Percentiles rank a stretch among this genome's conserved stretches.
Conservation (phyloP, 1,284 basidiomycete species). For the Ustanciosporium gigantosporum region DNA sequence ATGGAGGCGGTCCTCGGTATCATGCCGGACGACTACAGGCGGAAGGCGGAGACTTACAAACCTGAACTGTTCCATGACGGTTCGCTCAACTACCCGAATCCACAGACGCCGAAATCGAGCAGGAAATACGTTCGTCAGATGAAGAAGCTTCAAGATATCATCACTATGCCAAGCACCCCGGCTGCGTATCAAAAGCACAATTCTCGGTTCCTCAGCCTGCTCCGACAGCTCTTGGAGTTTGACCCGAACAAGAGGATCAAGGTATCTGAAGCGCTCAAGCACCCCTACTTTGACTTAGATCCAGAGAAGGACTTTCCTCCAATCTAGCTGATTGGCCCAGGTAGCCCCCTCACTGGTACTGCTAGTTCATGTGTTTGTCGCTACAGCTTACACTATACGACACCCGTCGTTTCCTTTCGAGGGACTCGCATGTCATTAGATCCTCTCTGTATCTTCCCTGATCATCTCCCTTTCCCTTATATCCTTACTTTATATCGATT, state of each 20-base stretch:
- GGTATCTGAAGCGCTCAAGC: slow-evolving; percentile 52
- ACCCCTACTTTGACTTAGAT: slow-evolving; percentile 56
- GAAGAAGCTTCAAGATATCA: slow-evolving; percentile 81
- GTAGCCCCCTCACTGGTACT: too few relatives aligned
- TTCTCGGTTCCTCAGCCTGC: slow-evolving; percentile 80
- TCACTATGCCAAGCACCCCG: slow-evolving; percentile 63
- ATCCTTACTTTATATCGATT: too few relatives aligned
- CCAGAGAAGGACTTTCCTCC: slow-evolving; percentile 53
- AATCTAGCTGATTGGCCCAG: too few relatives aligned
- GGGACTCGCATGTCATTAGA: too few relatives aligned
- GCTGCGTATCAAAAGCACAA: slow-evolving; percentile 64
- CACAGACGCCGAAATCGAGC: slow-evolving; percentile 82
- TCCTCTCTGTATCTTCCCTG: too few relatives aligned
- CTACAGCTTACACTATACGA: too few relatives aligned
- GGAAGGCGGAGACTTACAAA: slow-evolving; percentile 67
- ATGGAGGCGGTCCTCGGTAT: slow-evolving; percentile 99
- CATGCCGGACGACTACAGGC: slow-evolving; percentile 80
- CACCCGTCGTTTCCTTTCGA: too few relatives aligned
- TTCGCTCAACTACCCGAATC: slow-evolving; percentile 88
- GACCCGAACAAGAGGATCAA: slow-evolving; percentile 73
- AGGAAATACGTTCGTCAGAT: slow-evolving; percentile 91
- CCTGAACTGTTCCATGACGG: slow-evolving; percentile 88
- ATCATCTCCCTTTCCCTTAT: too few relatives aligned
- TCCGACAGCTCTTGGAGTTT: slow-evolving; percentile 83
- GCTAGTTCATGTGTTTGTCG: too few relatives aligned